Evolutionary conservation across 2,329 filamentous ascomycete genomes (phyloP).

Genomic region (Botryosphaeria agaves): DNA sequence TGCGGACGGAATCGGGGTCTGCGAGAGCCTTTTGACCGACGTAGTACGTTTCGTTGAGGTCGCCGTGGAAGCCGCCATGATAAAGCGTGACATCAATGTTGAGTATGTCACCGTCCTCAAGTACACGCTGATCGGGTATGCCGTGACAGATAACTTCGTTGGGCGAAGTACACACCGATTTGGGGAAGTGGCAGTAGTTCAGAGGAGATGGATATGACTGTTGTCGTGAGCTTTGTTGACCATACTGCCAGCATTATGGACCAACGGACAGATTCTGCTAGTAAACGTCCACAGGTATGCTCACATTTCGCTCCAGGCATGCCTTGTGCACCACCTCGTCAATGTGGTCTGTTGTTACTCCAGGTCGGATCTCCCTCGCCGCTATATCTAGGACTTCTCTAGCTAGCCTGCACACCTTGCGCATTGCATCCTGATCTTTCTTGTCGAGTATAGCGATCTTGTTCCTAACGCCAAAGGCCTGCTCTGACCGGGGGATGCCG

Average conservation of each 20-base stretch:
- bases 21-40: conserved; percentile 75
- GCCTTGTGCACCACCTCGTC: conserved; percentile 92
- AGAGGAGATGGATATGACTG: conserved; percentile 89
- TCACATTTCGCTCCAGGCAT: conserved; percentile 78
- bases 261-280: conserved; percentile 1
- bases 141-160: conserved; percentile 99
- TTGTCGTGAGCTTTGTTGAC: conserved; percentile 4
- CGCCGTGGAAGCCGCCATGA: conserved; percentile 87
- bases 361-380: conserved; percentile 67
- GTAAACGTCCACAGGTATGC: conserved; percentile 13
- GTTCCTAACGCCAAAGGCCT: conserved; percentile 47
- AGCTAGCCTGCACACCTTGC: conserved; percentile 73
- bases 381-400: conserved; percentile 89
- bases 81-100: conserved; percentile 95
- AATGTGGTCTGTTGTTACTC: conserved; percentile 88
- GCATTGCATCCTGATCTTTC: conserved; percentile 73
- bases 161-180: conserved; percentile 88
- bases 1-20: conserved; percentile 72
- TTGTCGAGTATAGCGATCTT: conserved; percentile 72
- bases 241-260: neutral
- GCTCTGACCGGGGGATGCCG: conserved; percentile 54
- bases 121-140: conserved; percentile 76
- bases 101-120: conserved; percentile 86
- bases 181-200: conserved; percentile 93
- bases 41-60: conserved; percentile 98